Conservation (phyloP, 2,329 filamentous ascomycete genomes). For the Venturia oleaginea region DNA sequence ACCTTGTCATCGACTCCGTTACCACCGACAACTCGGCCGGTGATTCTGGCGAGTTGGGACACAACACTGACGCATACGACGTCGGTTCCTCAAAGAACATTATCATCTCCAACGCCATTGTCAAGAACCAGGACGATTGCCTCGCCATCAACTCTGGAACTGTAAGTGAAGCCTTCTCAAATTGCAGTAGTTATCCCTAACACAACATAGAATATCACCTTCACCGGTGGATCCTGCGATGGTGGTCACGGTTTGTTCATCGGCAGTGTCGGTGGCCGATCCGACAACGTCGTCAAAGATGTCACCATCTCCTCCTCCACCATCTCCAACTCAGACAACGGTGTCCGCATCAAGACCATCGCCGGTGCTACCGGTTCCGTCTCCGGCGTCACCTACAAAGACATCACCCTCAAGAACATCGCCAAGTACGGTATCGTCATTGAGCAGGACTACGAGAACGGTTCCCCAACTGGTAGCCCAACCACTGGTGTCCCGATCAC, state of each 20-base stretch:
- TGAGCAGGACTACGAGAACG: conserved; percentile 45
- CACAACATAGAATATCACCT: conserved; percentile 23
- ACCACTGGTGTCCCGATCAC: conserved; percentile 41
- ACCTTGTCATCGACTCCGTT: conserved; percentile 40
- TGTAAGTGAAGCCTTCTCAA: background rate
- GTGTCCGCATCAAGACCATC: conserved; percentile 51
- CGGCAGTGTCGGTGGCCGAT: conserved; percentile 48
- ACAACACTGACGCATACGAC: conserved; percentile 52
- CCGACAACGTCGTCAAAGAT: conserved; percentile 45
- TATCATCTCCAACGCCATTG: conserved; percentile 41
- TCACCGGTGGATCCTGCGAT: conserved; percentile 35
- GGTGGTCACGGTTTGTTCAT: conserved; percentile 52
- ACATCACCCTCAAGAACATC: conserved; percentile 38
- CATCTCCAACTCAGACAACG: conserved; percentile 46
- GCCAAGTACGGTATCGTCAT: conserved; percentile 43
- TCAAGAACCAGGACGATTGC: conserved; percentile 53
- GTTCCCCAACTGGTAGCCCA: conserved; percentile 32
- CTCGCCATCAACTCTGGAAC: conserved; percentile 49
- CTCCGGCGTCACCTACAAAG: conserved; percentile 37
- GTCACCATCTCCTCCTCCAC: conserved; percentile 42
- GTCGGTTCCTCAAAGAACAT: conserved; percentile 41
- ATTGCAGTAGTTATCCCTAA: background rate
- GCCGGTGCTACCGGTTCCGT: conserved; percentile 44
- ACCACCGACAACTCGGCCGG: conserved; percentile 51
- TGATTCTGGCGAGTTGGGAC: conserved; percentile 17